These are phyloP conservation scores for Ophiocordyceps camponoti-saundersi DNA, from an alignment of 2,329 filamentous ascomycete species.

Conservation along the genomic window DNA sequence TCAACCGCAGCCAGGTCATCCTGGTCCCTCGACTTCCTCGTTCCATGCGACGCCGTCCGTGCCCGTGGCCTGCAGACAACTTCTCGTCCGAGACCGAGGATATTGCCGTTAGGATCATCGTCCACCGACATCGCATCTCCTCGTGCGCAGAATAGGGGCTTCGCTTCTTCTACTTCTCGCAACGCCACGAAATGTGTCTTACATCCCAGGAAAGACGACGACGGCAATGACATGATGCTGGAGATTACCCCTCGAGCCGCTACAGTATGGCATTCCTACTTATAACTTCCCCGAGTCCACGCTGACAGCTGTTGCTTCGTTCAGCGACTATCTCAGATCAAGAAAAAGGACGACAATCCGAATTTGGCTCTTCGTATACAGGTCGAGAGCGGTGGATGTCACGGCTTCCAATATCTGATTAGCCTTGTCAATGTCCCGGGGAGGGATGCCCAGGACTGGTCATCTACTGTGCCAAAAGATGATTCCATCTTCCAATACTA, in stretches of 20 bases:
- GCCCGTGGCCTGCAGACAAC: background rate
- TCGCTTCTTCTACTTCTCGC: constrained; percentile 18
- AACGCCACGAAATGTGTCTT: constrained; percentile 31
- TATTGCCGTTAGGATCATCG: background rate
- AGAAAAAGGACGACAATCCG: constrained; percentile 54
- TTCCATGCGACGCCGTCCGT: constrained; percentile 13
- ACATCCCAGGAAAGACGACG: constrained; percentile 67
- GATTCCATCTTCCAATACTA: constrained; percentile 75
- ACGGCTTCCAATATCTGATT: constrained; percentile 97
- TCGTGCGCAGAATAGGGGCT: constrained; percentile 9
- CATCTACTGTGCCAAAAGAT: constrained; percentile 41
- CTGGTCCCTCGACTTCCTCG: constrained; percentile 21
- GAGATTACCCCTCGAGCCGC: constrained; percentile 73
- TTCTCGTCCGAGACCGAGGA: background rate
- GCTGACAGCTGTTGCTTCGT: background rate
- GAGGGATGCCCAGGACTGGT: constrained; percentile 14
- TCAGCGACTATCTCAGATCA: constrained; percentile 62
- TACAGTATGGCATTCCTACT: constrained; percentile 32
- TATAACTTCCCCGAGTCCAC: background rate
- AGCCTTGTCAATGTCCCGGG: constrained; percentile 50
- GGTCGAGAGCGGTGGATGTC: constrained; percentile 86
- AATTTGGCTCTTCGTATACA: constrained; percentile 76
- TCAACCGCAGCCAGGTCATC: constrained; percentile 4
- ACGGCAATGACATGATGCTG: constrained; percentile 69
- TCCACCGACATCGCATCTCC: background rate